Evolutionary conservation across 75 land plant genomes (phyloP), one percentile per base, ranked within the genome.

Genomic region (Chamaecyparis obtusa): DNA sequence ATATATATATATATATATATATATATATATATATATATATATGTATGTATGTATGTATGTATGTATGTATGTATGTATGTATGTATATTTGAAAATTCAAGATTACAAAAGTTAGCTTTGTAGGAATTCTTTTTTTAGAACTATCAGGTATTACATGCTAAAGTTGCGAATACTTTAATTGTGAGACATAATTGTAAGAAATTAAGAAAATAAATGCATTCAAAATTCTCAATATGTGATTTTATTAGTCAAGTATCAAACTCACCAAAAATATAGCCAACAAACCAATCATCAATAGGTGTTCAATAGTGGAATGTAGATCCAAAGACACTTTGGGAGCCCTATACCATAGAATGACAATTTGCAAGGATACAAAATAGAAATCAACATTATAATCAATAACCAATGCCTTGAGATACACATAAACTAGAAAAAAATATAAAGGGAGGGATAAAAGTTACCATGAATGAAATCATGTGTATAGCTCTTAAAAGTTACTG

Each of bases 251-350:
- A 14, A 37, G 41, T 8, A 32, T 37, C 16, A 80, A 80, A 89
- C 88, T 83, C 90, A 95, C 96, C 96, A 87, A 95, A 96, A 16
- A 96, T 96, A 55, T 96, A 96, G 3, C 98, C 98, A 67, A 96
- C 98, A 79, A 95, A 95, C 98, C 98, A 96, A 87, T 95, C 95
- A 79, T 96, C 98, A n/a, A 96, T 96, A 9, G 89, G 95, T 3
- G 92, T 91, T 1, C 96, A 95, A 87, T 96, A 96, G 86, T 96
- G 96, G 9, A 95, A 91, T 24, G 94, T 85, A n/a, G n/a, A 32
- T 95, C 96, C n/a, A 96, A 87, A 79, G 95, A 86, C 2, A 96
- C 95, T 86, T 96, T 95, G 2, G 96, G 98, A 85, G 98, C 96
- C 75, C 96, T 88, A 75, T 96, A 96, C 98, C 95, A 95, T 3